A percentile compares a stretch with the other conserved stretches of the same genome.
Evolutionary conservation across 371 early-diverging fungal genomes (phyloP).

Genomic region (Basidiobolus meristosporus): DNA sequence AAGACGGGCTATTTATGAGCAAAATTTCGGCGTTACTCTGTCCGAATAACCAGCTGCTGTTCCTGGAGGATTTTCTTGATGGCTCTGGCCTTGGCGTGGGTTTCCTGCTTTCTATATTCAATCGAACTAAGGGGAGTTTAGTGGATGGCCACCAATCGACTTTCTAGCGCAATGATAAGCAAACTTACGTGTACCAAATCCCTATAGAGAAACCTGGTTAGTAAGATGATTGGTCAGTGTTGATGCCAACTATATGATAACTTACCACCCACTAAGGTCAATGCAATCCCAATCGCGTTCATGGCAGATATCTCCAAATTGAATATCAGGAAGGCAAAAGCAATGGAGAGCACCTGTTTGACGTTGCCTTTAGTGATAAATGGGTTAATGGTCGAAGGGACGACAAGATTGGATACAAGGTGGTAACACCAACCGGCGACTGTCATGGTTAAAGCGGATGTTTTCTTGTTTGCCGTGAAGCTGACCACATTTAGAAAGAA

Average conservation of each 20-base stretch:
- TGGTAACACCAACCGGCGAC: slow-evolving; percentile 38
- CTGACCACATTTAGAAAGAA: slow-evolving; percentile 65
- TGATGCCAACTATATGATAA: slow-evolving; percentile 9
- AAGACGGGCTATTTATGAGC: too few species aligned
- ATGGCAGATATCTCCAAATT: slow-evolving; percentile 31
- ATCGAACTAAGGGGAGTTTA: neutral
- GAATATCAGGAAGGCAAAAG: slow-evolving; percentile 58
- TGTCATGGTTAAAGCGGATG: slow-evolving; percentile 70
- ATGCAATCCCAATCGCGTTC: slow-evolving; percentile 50
- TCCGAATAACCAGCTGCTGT: too few species aligned
- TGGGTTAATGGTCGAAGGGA: neutral
- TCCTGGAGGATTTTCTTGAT: too few species aligned
- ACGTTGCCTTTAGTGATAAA: slow-evolving; percentile 37
- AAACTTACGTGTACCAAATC: slow-evolving; percentile 7
- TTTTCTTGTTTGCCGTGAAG: slow-evolving; percentile 70
- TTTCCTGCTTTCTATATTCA: slow-evolving; percentile 3
- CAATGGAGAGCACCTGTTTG: slow-evolving; percentile 66
- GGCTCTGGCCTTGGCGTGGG: too few species aligned
- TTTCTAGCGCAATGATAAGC: neutral
- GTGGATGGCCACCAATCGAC: neutral
- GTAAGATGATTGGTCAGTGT: neutral
- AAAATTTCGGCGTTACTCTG: too few species aligned
- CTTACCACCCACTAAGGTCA: slow-evolving; percentile 62
- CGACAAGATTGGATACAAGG: neutral
- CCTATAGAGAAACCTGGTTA: neutral